Percentiles rank a stretch among this genome's conserved stretches.
phyloP scores from a whole-genome alignment of 768 basidiomycete genomes.

The Russula earlei region DNA sequence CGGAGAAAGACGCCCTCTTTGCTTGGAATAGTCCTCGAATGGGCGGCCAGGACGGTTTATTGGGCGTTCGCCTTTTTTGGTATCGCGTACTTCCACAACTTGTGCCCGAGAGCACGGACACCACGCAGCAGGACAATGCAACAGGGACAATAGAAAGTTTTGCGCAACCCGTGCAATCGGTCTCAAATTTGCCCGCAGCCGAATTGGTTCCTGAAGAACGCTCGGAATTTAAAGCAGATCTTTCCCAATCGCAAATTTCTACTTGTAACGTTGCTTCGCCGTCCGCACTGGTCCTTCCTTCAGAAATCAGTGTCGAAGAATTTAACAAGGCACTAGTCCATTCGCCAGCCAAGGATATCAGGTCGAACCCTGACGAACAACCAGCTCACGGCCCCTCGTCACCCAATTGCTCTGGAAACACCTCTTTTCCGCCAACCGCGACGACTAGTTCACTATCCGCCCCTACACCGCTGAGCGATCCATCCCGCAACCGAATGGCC shows the following conservation, averaged over 20 bases:
- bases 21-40: conserved; percentile 44
- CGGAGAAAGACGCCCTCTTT: conserved; percentile 34
- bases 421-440: background rate
- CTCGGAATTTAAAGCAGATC: background rate
- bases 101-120: background rate
- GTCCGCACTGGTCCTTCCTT: background rate
- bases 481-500: background rate
- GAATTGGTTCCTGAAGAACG: background rate
- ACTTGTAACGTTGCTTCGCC: background rate
- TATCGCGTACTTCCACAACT: conserved; percentile 3
- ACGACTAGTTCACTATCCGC: background rate
- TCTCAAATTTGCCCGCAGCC: background rate
- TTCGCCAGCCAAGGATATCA: background rate
- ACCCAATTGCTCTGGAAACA: background rate
- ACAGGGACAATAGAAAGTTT: conserved; percentile 2
- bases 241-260: background rate
- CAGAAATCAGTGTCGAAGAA: background rate
- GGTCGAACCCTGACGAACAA: background rate
- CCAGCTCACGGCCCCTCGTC: background rate
- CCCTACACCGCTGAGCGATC: background rate
- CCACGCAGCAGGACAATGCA: background rate
- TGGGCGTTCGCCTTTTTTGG: conserved; percentile 28
- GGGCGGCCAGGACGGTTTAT: conserved; percentile 26
- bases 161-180: background rate
- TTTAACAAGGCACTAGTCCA: background rate